Evolutionary conservation across 768 basidiomycete genomes (phyloP), one percentile per base, ranked within the genome.

Genomic region (Obba rivulosa): DNA sequence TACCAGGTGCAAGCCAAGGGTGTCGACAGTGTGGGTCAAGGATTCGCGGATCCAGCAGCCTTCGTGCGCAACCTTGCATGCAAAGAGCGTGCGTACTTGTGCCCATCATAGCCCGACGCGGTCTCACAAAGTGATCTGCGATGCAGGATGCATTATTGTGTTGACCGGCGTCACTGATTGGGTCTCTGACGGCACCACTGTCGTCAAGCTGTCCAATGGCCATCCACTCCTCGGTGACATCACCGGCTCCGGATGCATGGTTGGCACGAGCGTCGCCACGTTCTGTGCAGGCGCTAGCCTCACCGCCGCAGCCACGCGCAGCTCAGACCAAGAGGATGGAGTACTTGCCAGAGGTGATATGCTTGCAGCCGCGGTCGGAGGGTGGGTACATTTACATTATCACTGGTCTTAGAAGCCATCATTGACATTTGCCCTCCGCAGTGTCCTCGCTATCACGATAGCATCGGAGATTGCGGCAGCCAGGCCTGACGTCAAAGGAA

Each of bases 161-260:
- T 72, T 95, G 55, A 92, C 91, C 0, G 94, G 94, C 2, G 69
- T 74, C 13, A 72, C 66, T 0, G 94, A 97, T 62, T 94, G 86
- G 65, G 72, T 96, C 41, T 91, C 90, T 0, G 90, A 96, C 58
- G 94, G 93, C 5, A 59, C 64, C 10, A 72, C 65, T 4, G 83
- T 91, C 4, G 72, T 89, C n/a, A 73, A 76, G 37, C 66, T 91
- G 7, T 67, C 71, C 3, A 96, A 96, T 57, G 94, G 94, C 0
- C 73, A 87, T 58, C 66, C 70, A 14, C 68, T 86, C 21, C 78
- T 96, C 8, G 84, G 82, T 0, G 72, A 77, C 46, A 92, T 97
- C 48, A 96, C 94, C 0, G 94, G 93, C 0, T 88, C 88, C 21
- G 93, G 93, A 3, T 97, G 93, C 59, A 81, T 94, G 63, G 70